These are phyloP conservation scores for Nicotiana rustica DNA, from an alignment of 305 asterid genomes.

Conservation along the genomic window DNA sequence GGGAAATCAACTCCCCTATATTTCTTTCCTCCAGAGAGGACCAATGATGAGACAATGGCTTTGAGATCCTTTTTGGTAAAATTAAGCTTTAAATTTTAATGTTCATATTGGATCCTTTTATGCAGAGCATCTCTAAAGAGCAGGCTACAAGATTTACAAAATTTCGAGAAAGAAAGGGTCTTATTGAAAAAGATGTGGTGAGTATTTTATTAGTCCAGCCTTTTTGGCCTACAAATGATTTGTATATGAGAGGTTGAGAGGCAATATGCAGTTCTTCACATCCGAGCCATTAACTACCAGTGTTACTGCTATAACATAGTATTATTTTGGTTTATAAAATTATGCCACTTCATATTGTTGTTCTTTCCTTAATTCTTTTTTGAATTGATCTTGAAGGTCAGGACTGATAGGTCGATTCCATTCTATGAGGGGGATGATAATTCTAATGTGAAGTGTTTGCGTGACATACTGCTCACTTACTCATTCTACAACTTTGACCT, in stretches of 20 bases:
- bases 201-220: slow-evolving; percentile 31
- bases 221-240: neutral
- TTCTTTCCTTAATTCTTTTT: slow-evolving; percentile 22
- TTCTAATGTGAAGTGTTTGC: slow-evolving; percentile 84
- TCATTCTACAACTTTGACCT: slow-evolving; percentile 99
- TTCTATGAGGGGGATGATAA: slow-evolving; percentile 99
- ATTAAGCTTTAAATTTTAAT: neutral
- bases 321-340: slow-evolving; percentile 12
- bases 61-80: slow-evolving; percentile 29
- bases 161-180: slow-evolving; percentile 98
- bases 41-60: slow-evolving; percentile 25
- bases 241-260: slow-evolving; percentile 33
- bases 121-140: slow-evolving; percentile 81
- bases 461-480: slow-evolving; percentile 93
- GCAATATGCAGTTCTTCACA: slow-evolving; percentile 32
- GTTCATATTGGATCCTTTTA: slow-evolving; percentile 28
- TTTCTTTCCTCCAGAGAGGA: slow-evolving; percentile 23
- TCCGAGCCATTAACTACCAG: slow-evolving; percentile 3
- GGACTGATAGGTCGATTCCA: slow-evolving; percentile 87
- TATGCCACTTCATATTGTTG: slow-evolving; percentile 17
- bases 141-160: slow-evolving; percentile 93
- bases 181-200: slow-evolving; percentile 99
- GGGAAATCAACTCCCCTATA: slow-evolving; percentile 11
- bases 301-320: neutral
- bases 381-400: slow-evolving; percentile 63